phyloP scores from a whole-genome alignment of 495 filamentous ascomycete genomes.

The Xylaria curta region DNA sequence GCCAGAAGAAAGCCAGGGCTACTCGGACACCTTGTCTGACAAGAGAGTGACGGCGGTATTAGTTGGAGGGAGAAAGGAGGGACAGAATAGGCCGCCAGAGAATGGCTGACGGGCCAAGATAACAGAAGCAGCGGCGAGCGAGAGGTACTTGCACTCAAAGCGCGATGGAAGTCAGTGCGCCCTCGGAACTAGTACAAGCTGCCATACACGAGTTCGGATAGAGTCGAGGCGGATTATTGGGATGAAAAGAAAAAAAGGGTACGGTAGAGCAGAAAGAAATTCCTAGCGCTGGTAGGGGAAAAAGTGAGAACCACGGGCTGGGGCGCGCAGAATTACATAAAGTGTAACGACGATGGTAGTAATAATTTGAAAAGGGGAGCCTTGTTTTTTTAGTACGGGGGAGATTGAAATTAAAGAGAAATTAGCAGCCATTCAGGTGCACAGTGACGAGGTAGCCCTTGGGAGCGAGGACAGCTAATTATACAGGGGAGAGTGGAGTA shows the following conservation, averaged over 20 bases:
- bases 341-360: constrained; percentile 42
- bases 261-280: constrained; percentile 28
- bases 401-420: constrained; percentile 42
- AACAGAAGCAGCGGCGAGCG: constrained; percentile 18
- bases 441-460: neutral
- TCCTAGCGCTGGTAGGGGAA: constrained; percentile 38
- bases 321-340: constrained; percentile 40
- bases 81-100: constrained; percentile 25
- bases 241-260: constrained; percentile 32
- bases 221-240: constrained; percentile 27
- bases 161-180: constrained; percentile 40
- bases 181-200: constrained; percentile 30
- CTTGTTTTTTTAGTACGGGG: constrained; percentile 46
- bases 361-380: constrained; percentile 48
- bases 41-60: constrained; percentile 28
- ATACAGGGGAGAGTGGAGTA: constrained; percentile 15
- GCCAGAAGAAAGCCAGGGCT: constrained; percentile 21
- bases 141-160: constrained; percentile 22
- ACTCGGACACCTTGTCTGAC: neutral
- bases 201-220: constrained; percentile 26
- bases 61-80: constrained; percentile 31
- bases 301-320: constrained; percentile 34
- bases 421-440: constrained; percentile 39
- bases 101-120: constrained; percentile 19
- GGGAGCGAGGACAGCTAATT: constrained; percentile 16